Evolutionary conservation across 108 stramenopile genomes (phyloP).

Genomic region (Skeletonema potamos): DNA sequence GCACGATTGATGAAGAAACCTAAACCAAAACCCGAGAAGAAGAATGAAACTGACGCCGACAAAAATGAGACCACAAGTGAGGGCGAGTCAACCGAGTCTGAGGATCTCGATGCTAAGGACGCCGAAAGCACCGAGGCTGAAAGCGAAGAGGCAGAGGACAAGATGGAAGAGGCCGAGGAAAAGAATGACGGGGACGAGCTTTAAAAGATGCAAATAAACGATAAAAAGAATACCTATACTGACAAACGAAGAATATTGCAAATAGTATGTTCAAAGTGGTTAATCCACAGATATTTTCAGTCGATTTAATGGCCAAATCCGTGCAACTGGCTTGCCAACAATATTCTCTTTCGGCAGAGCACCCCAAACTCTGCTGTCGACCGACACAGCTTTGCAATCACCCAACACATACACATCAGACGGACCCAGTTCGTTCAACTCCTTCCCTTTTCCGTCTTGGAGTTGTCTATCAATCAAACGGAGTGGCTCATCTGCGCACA

Average conservation of each 20-base stretch:
- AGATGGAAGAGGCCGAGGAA: constrained; percentile 25
- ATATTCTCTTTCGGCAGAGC: constrained; percentile 42
- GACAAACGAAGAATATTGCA: neutral
- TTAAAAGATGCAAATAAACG: constrained; percentile 16
- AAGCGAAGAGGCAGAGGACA: constrained; percentile 23
- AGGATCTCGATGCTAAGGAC: constrained; percentile 22
- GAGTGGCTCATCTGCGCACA: constrained; percentile 44
- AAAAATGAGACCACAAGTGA: constrained; percentile 20
- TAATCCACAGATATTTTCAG: constrained; percentile 3
- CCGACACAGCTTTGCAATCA: constrained; percentile 46
- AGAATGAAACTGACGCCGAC: constrained; percentile 45
- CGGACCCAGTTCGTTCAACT: constrained; percentile 16
- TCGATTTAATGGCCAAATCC: constrained; percentile 44
- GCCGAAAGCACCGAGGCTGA: constrained; percentile 8
- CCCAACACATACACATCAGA: constrained; percentile 49
- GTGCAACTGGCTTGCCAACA: constrained; percentile 34
- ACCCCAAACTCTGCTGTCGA: constrained; percentile 49
- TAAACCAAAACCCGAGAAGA: constrained; percentile 74
- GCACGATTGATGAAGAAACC: constrained; percentile 77
- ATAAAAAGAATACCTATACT: neutral
- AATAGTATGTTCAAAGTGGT: neutral
- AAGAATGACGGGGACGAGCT: constrained; percentile 43
- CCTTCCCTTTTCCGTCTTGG: constrained; percentile 34
- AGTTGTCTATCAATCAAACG: constrained; percentile 41
- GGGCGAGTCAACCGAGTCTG: constrained; percentile 18